phyloP scores from a whole-genome alignment of 1,139 yeast genomes.

The Diutina mesorugosa region DNA sequence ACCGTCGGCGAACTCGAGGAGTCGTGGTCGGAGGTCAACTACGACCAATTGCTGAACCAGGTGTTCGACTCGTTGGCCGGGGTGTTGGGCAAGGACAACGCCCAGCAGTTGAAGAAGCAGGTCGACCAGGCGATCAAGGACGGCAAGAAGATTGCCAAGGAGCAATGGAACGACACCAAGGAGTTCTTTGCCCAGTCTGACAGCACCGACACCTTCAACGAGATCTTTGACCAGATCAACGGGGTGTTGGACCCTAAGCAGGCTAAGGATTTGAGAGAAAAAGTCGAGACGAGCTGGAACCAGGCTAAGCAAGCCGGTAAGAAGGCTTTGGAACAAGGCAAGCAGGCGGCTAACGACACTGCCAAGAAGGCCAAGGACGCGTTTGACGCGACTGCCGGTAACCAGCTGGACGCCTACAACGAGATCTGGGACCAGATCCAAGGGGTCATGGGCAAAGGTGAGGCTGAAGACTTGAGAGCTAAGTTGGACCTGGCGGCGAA shows the following conservation, averaged over 20 bases:
- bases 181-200: background rate
- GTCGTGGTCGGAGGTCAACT: background rate
- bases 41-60: background rate
- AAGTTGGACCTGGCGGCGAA: background rate
- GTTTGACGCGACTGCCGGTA: background rate
- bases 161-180: background rate
- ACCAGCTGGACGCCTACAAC: background rate
- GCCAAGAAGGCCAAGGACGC: background rate
- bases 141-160: background rate
- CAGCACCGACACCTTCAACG: background rate
- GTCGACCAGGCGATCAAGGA: background rate
- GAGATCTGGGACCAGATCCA: background rate
- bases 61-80: background rate
- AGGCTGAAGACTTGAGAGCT: background rate
- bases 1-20: background rate
- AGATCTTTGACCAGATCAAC: background rate
- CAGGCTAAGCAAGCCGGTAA: background rate
- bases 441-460: background rate
- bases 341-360: background rate
- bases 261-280: background rate
- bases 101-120: background rate
- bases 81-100: background rate
- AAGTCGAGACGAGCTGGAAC: background rate
- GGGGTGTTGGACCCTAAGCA: background rate
- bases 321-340: background rate